Percentiles rank a stretch among this genome's conserved stretches.
These are phyloP conservation scores for Dillenia suffruticosa DNA, from an alignment of 164 flowering plant genomes.

Conservation along the genomic window DNA sequence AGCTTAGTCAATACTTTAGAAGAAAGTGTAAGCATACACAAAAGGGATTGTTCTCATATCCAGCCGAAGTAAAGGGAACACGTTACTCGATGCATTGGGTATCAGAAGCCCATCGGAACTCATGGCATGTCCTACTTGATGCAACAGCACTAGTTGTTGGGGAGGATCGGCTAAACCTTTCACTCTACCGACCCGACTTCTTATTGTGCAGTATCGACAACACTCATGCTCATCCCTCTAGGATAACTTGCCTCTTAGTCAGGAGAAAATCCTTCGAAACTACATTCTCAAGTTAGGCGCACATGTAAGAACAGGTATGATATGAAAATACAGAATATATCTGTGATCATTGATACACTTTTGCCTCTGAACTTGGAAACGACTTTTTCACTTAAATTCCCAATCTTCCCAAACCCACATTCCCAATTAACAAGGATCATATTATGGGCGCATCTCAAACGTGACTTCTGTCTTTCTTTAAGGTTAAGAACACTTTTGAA, in stretches of 20 bases:
- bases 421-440: too few species aligned
- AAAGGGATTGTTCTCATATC: constrained; percentile 56
- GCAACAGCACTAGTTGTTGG: constrained; percentile 53
- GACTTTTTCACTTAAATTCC: too few species aligned
- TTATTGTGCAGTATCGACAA: constrained; percentile 61
- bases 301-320: too few species aligned
- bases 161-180: constrained; percentile 46
- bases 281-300: too few species aligned
- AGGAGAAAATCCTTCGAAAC: constrained; percentile 63
- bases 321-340: too few species aligned
- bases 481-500: too few species aligned
- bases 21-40: constrained; percentile 63
- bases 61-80: constrained; percentile 39
- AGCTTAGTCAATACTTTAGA: constrained; percentile 68
- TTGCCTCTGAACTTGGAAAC: too few species aligned
- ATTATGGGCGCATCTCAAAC: too few species aligned
- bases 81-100: constrained; percentile 60
- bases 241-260: constrained; percentile 59
- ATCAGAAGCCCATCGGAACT: constrained; percentile 69
- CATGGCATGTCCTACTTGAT: constrained; percentile 76
- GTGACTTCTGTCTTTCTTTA: too few species aligned
- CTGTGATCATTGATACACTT: too few species aligned
- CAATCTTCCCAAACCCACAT: too few species aligned
- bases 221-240: constrained; percentile 54
- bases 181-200: constrained; percentile 72